Conservation (phyloP, 176 grass and related monocot genomes). For the Aegilops umbellulata region DNA sequence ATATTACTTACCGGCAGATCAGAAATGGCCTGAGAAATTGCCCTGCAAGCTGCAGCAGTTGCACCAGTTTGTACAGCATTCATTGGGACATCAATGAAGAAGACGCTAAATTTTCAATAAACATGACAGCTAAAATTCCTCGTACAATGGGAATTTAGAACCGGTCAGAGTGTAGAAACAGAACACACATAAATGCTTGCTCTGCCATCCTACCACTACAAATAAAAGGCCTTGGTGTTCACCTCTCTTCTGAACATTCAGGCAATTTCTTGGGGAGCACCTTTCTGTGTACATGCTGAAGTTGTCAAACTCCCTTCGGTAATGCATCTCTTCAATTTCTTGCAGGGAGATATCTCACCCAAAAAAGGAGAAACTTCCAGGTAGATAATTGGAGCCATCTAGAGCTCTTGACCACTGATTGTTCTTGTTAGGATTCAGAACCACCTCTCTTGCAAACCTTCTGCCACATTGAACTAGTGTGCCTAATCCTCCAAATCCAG, state of each 20-base stretch:
- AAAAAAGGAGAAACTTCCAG: slow-evolving; percentile 39
- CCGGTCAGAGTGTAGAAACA: too few species aligned
- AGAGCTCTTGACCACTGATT: slow-evolving; percentile 83
- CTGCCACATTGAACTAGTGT: too few species aligned
- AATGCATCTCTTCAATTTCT: not conserved
- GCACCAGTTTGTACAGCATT: slow-evolving; percentile 83
- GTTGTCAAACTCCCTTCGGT: not conserved
- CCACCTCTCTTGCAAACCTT: slow-evolving; percentile 5
- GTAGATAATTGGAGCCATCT: slow-evolving; percentile 84
- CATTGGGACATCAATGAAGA: slow-evolving; percentile 92
- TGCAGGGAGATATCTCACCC: too few species aligned
- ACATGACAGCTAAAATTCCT: too few species aligned
- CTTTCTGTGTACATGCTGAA: not conserved
- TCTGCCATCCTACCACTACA: not conserved
- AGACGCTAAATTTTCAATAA: slow-evolving; percentile 20
- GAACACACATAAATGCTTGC: not conserved
- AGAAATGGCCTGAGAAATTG: slow-evolving; percentile 73
- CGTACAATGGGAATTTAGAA: too few species aligned
- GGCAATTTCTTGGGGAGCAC: not conserved
- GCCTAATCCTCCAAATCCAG: not conserved
- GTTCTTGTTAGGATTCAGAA: slow-evolving; percentile 69
- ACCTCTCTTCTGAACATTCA: not conserved
- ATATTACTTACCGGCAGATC: slow-evolving; percentile 76
- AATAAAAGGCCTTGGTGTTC: not conserved
- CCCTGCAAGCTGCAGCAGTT: slow-evolving; percentile 88